phyloP scores from a whole-genome alignment of 1,284 basidiomycete species.

The Trametes pubescens region DNA sequence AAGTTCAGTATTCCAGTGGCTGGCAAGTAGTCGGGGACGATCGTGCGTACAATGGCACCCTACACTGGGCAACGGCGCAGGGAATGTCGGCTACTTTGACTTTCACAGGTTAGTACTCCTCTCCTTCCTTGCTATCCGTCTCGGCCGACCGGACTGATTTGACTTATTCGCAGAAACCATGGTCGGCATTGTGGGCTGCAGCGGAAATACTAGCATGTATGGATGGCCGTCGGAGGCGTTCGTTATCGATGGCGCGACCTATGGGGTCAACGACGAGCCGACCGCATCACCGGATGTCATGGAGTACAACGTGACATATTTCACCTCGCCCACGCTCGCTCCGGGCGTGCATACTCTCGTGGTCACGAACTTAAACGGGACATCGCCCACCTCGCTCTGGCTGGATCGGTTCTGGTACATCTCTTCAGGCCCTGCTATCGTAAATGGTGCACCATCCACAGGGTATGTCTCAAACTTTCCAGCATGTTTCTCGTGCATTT shows the following conservation, averaged over 20 bases:
- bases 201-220: slow-evolving; percentile 19
- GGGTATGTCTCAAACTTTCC: no score
- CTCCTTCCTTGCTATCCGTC: neutral
- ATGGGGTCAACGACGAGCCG: slow-evolving; percentile 12
- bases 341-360: slow-evolving; percentile 28
- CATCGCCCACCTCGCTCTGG: slow-evolving; percentile 31
- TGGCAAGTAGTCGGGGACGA: neutral
- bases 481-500: no score
- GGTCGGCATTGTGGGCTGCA: slow-evolving; percentile 30
- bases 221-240: slow-evolving; percentile 28
- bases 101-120: neutral
- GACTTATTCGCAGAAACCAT: slow-evolving; percentile 22
- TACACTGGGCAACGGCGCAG: neutral
- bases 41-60: neutral
- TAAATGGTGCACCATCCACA: neutral
- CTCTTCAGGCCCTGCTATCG: neutral
- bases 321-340: slow-evolving; percentile 24
- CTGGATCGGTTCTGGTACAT: slow-evolving; percentile 33
- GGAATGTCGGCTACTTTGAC: neutral
- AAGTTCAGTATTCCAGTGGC: neutral
- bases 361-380: slow-evolving; percentile 34
- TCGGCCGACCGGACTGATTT: neutral
- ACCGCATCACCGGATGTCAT: slow-evolving; percentile 15
- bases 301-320: slow-evolving; percentile 22
- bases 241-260: slow-evolving; percentile 23